Conservation (phyloP, 768 basidiomycete species). For the Mycena sanguinolenta region DNA sequence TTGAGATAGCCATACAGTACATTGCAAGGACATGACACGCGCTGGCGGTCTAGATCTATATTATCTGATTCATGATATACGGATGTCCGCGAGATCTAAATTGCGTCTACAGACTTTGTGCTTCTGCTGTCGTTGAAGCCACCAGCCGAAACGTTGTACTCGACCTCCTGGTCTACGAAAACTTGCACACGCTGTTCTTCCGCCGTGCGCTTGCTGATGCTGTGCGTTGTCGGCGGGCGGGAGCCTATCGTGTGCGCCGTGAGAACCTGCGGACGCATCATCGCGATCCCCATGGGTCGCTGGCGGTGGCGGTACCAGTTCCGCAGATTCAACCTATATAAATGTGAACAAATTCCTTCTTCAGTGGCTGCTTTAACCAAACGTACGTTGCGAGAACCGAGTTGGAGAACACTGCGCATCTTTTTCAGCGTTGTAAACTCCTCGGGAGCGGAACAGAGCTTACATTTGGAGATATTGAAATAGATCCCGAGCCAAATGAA, state of each 20-base stretch:
- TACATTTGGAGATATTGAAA: constrained; percentile 30
- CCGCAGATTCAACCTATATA: constrained; percentile 25
- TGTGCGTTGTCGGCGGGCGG: neutral
- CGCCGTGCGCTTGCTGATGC: constrained; percentile 1
- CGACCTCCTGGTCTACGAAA: constrained; percentile 32
- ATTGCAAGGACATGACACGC: neutral
- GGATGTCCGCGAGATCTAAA: neutral
- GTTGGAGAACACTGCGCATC: constrained; percentile 20
- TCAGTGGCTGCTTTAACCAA: neutral
- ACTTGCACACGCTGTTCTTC: constrained; percentile 26
- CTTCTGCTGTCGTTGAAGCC: constrained; percentile 2
- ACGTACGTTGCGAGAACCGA: constrained; percentile 30
- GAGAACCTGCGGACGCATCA: constrained; percentile 7
- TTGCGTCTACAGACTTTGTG: neutral
- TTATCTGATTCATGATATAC: too few species aligned
- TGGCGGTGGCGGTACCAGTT: constrained; percentile 31
- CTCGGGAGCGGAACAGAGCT: neutral
- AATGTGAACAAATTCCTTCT: neutral
- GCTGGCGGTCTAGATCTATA: too few species aligned
- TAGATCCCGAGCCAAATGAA: constrained; percentile 32
- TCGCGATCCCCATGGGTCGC: constrained; percentile 21
- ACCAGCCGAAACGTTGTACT: constrained; percentile 20
- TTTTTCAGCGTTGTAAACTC: neutral
- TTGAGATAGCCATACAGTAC: neutral
- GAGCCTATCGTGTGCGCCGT: neutral